Base-by-base conservation (phyloP, 1,139 yeast species). In the Diutina pseudorugosa region DNA sequence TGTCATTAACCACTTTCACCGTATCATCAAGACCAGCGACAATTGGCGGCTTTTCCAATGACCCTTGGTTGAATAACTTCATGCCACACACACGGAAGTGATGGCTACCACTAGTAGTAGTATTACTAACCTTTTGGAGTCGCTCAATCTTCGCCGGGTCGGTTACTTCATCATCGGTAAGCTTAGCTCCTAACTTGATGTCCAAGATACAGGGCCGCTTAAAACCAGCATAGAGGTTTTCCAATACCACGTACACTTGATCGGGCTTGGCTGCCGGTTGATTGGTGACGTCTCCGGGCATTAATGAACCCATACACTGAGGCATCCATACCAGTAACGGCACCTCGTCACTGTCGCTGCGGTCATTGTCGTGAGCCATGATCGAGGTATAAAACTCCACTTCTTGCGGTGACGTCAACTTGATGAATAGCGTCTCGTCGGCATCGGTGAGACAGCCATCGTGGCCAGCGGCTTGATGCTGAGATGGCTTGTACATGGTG, bases 31-130 rank as follows among this genome's bases (percentile, higher is more conserved):
- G 55, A 1, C 52, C 57, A 2, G 6, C 21, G 23, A 19, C 19
- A 4, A 41, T 41, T 2, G 11, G 7, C 16, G 21, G 43, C 12
- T 41, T 30, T 11, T 30, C 36, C 36, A 4, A 11, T 9, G 36
- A 30, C 1, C 12, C 23, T 5, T 50, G 62, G 49, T 66, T 62
- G 57, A 67, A 74, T 2, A 85, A 66, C 59, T 83, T 84, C 95
- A 93, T 87, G 0, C 98, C 98, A 59, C 98, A 91, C 1, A 93
- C 77, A 55, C 98, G 71, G 57, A 85, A 81, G 20, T 80, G 76
- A 19, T 87, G 69, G 1, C 83, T 68, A 0, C 97, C 96, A 52
- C 94, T 84, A 1, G 98, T 93, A 1, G 98, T 91, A 0, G 71
- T 57, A 1, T 67, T 63, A 47, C 94, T 77, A 0, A 93, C 97